Percentiles rank a stretch among this genome's conserved stretches.
Evolutionary conservation across 495 filamentous ascomycete genomes (phyloP).

Genomic region (Talaromyces borbonicus): DNA sequence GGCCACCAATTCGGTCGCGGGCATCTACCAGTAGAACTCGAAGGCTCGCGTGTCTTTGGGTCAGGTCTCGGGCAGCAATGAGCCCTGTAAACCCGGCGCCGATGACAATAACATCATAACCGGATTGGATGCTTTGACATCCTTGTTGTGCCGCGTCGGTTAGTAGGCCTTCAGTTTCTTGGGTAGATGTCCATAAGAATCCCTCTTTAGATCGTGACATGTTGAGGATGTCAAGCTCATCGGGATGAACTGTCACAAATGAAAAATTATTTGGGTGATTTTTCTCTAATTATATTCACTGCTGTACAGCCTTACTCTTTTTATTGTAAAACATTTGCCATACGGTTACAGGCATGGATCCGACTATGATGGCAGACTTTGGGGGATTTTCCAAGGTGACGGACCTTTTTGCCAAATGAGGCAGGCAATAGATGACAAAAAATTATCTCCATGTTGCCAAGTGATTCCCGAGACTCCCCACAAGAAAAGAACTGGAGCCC

Average conservation of each 20-base stretch:
- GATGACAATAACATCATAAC: constrained; percentile 19
- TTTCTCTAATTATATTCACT: no score
- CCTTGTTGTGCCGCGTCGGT: not conserved
- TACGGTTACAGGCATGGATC: no score
- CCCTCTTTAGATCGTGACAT: constrained; percentile 4
- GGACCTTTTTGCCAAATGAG: not conserved
- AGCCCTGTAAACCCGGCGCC: constrained; percentile 21
- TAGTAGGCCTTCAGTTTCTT: not conserved
- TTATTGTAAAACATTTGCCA: no score
- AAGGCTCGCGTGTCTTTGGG: constrained; percentile 9
- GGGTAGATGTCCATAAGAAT: constrained; percentile 7
- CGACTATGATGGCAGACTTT: no score
- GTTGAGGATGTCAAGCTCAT: not conserved
- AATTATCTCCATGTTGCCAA: no score
- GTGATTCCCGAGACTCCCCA: no score
- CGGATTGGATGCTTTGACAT: not conserved
- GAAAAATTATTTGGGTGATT: no score
- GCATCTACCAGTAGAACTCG: constrained; percentile 24
- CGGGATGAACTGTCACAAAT: no score
- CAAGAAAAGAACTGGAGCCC: no score
- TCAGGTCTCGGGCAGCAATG: constrained; percentile 16
- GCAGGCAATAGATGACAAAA: no score
- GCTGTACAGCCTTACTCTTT: no score
- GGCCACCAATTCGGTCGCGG: constrained; percentile 27
- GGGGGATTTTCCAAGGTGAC: not conserved